Percentiles rank a stretch among this genome's conserved stretches.
phyloP scores from a whole-genome alignment of 768 basidiomycete species.

The Boletus subparvulus region DNA sequence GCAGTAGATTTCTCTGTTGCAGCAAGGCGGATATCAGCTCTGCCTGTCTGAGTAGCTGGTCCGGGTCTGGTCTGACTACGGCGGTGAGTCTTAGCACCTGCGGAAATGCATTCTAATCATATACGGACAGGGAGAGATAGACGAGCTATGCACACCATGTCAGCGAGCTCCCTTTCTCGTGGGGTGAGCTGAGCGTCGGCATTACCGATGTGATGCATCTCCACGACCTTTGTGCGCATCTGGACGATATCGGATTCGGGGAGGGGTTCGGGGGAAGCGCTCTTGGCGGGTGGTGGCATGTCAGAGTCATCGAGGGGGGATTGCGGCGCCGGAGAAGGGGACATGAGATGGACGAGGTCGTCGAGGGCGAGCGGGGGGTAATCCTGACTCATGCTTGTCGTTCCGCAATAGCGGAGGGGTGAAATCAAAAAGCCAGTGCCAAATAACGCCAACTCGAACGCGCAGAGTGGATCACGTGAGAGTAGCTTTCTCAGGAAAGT shows the following conservation, averaged over 20 bases:
- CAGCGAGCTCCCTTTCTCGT: slow-evolving; percentile 51
- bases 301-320: slow-evolving; percentile 19
- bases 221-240: slow-evolving; percentile 47
- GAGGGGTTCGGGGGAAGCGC: slow-evolving; percentile 38
- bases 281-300: slow-evolving; percentile 20
- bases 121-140: slow-evolving; percentile 9
- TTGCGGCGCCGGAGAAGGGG: slow-evolving; percentile 47
- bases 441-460: slow-evolving; percentile 39
- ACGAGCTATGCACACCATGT: slow-evolving; percentile 50
- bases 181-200: slow-evolving; percentile 23
- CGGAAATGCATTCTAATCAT: slow-evolving; percentile 1
- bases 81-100: slow-evolving; percentile 52
- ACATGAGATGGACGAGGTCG: slow-evolving; percentile 55
- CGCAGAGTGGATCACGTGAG: slow-evolving; percentile 36
- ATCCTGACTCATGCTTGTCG: slow-evolving; percentile 33
- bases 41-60: slow-evolving; percentile 58
- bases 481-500: slow-evolving; percentile 19
- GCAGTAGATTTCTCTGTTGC: slow-evolving; percentile 57
- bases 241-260: slow-evolving; percentile 46
- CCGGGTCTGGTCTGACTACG: slow-evolving; percentile 40
- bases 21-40: slow-evolving; percentile 56
- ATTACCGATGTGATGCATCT: slow-evolving; percentile 40
- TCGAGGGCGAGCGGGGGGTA: slow-evolving; percentile 47
- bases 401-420: slow-evolving; percentile 7
- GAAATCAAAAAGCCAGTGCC: slow-evolving; percentile 34